Conservation (phyloP, 2,329 filamentous ascomycete genomes). For the Sarocladium strictum region DNA sequence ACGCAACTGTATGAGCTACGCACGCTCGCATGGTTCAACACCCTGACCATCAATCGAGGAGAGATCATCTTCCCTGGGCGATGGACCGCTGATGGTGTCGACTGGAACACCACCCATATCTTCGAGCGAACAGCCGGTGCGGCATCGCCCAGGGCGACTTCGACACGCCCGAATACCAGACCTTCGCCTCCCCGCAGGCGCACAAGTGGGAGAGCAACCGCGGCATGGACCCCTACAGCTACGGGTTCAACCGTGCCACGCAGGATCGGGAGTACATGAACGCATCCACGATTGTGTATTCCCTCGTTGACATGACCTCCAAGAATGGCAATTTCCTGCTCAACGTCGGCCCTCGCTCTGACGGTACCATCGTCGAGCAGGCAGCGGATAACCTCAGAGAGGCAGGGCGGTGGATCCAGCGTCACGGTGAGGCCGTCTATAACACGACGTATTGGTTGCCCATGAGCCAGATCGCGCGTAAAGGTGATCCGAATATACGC, state of each 20-base stretch:
- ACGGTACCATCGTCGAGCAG: slow-evolving; percentile 45
- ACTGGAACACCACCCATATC: slow-evolving; percentile 37
- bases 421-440: slow-evolving; percentile 48
- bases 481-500: not conserved
- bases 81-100: slow-evolving; percentile 30
- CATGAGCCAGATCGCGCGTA: slow-evolving; percentile 1
- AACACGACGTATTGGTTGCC: slow-evolving; percentile 45
- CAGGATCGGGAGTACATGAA: slow-evolving; percentile 44
- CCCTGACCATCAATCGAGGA: slow-evolving; percentile 37
- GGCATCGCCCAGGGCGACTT: slow-evolving; percentile 44
- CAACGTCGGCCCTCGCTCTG: slow-evolving; percentile 47
- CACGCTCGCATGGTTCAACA: slow-evolving; percentile 35
- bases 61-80: slow-evolving; percentile 37
- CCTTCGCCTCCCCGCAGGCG: not conserved
- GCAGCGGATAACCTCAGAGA: slow-evolving; percentile 40
- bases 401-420: slow-evolving; percentile 48
- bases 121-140: slow-evolving; percentile 49
- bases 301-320: slow-evolving; percentile 43
- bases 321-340: slow-evolving; percentile 53
- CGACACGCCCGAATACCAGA: slow-evolving; percentile 47
- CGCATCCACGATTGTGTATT: slow-evolving; percentile 38
- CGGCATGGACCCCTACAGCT: slow-evolving; percentile 54
- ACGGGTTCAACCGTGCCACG: slow-evolving; percentile 54
- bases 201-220: slow-evolving; percentile 53
- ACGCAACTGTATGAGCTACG: slow-evolving; percentile 34